Conservation (phyloP, 768 basidiomycete genomes). For the Trichaptum fuscoviolaceum region DNA sequence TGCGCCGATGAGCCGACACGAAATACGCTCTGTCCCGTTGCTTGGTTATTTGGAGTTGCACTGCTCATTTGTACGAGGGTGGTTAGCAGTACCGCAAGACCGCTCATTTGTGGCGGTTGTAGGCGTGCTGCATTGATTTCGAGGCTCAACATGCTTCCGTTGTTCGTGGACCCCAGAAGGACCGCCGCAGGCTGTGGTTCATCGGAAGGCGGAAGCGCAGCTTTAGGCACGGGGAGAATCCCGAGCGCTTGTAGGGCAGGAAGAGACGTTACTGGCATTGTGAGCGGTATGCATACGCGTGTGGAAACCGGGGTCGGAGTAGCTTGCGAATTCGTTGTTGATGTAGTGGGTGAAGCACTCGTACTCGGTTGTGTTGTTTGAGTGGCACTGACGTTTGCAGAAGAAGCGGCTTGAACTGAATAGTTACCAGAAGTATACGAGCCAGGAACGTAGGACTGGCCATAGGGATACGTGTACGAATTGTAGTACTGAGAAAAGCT, state of each 20-base stretch:
- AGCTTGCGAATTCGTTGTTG: conserved; percentile 7
- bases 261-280: conserved; percentile 59
- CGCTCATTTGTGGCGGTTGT: conserved; percentile 73
- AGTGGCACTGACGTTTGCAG: conserved; percentile 7
- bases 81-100: conserved; percentile 65
- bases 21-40: not conserved
- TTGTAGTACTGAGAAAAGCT: conserved; percentile 51
- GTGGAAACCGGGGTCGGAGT: conserved; percentile 16
- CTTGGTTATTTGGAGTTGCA: not conserved
- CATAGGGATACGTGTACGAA: conserved; percentile 59
- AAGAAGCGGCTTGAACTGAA: conserved; percentile 23
- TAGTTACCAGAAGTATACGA: conserved; percentile 13
- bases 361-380: not conserved
- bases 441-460: conserved; percentile 43
- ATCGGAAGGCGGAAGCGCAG: conserved; percentile 45
- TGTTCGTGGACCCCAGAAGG: conserved; percentile 62
- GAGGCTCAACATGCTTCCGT: conserved; percentile 66
- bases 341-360: conserved; percentile 10
- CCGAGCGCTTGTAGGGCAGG: conserved; percentile 61
- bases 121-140: conserved; percentile 76
- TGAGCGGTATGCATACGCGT: conserved; percentile 48
- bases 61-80: conserved; percentile 48
- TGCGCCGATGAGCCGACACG: not conserved
- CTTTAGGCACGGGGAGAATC: conserved; percentile 62
- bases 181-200: conserved; percentile 73